phyloP scores from a whole-genome alignment of 2,329 filamentous ascomycete genomes.

The Nemania serpens region DNA sequence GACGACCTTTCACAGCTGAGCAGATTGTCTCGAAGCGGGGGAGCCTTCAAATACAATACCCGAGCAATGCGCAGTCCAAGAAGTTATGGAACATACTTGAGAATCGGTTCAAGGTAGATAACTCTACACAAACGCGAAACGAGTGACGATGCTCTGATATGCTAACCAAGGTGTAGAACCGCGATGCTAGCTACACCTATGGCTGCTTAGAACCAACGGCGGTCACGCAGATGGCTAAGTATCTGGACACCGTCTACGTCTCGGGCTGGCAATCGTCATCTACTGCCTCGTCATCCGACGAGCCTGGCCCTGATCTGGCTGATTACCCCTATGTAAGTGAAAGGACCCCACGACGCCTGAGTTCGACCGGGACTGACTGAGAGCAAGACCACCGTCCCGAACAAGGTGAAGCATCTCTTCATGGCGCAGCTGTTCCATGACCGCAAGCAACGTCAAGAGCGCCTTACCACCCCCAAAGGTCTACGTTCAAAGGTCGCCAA shows the following conservation, averaged over 20 bases:
- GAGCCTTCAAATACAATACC: constrained; percentile 86
- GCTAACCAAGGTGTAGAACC: constrained; percentile 57
- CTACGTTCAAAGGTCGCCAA: constrained; percentile 76
- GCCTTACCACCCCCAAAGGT: constrained; percentile 73
- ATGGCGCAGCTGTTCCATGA: constrained; percentile 99
- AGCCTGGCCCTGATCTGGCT: constrained; percentile 95
- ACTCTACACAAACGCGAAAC: background rate
- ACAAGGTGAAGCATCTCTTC: constrained; percentile 97
- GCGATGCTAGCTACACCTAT: constrained; percentile 90
- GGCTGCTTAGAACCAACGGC: constrained; percentile 97
- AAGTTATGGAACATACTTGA: constrained; percentile 95
- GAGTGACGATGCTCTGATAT: background rate
- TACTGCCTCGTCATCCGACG: constrained; percentile 90
- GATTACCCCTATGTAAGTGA: constrained; percentile 86
- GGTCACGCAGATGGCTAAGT: constrained; percentile 99
- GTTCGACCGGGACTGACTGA: constrained; percentile 14
- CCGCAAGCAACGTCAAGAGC: constrained; percentile 97
- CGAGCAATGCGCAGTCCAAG: constrained; percentile 86
- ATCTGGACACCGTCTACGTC: constrained; percentile 97
- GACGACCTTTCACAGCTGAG: constrained; percentile 91
- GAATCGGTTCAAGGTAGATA: constrained; percentile 74
- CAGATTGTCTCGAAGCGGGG: constrained; percentile 96
- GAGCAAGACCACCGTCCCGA: constrained; percentile 86
- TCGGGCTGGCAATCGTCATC: constrained; percentile 99
- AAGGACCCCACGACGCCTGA: background rate